Evolutionary conservation across 257 asterid species (phyloP).

Genomic region (Schizonepeta tenuifolia): DNA sequence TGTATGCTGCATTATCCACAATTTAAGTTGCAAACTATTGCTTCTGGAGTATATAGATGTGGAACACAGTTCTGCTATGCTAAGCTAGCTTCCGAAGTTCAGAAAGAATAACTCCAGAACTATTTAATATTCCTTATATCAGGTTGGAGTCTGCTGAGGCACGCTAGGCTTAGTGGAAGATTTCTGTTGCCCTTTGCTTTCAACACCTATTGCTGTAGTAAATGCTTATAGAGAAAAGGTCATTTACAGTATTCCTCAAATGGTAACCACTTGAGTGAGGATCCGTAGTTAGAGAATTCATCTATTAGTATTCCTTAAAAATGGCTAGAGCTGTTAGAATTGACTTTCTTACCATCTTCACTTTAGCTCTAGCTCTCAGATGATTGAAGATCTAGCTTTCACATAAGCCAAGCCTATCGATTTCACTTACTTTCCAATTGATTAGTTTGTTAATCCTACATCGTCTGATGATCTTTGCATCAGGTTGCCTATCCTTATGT

Average conservation of each 20-base stretch:
- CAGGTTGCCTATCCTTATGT: constrained; percentile 99
- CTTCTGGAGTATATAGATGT: too few relatives aligned
- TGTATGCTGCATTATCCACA: too few relatives aligned
- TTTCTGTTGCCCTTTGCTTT: too few relatives aligned
- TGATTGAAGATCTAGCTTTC: constrained; percentile 29
- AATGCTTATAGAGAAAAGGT: constrained; percentile 9
- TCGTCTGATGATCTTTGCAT: constrained; percentile 31
- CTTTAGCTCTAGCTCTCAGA: constrained; percentile 15
- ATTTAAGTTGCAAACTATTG: too few relatives aligned
- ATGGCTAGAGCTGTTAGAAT: too few relatives aligned
- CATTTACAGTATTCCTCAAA: constrained; percentile 2
- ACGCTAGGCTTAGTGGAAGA: too few relatives aligned
- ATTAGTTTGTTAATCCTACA: constrained; percentile 20
- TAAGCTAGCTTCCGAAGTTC: too few relatives aligned
- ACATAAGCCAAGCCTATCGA: constrained; percentile 27
- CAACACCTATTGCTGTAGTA: background rate
- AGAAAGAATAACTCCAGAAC: too few relatives aligned
- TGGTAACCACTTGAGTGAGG: background rate
- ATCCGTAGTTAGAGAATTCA: background rate
- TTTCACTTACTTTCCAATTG: constrained; percentile 17
- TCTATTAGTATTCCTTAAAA: too few relatives aligned
- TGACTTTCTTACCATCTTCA: background rate
- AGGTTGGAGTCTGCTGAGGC: too few relatives aligned
- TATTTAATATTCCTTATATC: too few relatives aligned
- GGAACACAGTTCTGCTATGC: too few relatives aligned